Base-by-base conservation (phyloP, 805 yeast genomes). In the Suhomyces canberraensis region DNA sequence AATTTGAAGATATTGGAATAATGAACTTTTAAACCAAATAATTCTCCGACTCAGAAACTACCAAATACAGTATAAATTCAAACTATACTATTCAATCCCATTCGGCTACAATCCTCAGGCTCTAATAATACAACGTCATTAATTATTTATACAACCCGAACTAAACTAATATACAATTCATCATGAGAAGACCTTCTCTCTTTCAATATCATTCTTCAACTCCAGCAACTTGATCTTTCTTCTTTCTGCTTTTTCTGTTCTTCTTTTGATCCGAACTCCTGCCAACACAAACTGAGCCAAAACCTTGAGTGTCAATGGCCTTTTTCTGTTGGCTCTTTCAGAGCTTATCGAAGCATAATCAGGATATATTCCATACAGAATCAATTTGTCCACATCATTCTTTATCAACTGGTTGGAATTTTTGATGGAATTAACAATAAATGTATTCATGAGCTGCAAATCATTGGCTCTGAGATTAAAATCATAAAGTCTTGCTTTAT, bases 401-500 rank as follows among this genome's bases (percentile, higher is more conserved):
- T 50, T 52, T 25, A 63, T 37, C 29, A 43, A 37, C 20, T 48
- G 44, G 25, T 55, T 53, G 8, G 66, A 52, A 36, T 56, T 57
- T 33, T 50, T 52, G 25, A 62, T 50, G 14, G 66, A 47, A 14
- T 54, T 46, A 31, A 56, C 50, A 18, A 59, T 55, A 42, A 51
- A 64, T 2, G 52, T 40, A 41, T 68, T 60, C 66, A 66, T 61
- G 35, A 56, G 33, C 31, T 54, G 52, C 35, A 67, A 49, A 41
- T 66, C 69, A 33, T 63, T 60, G 31, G 59, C 52, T 33, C 48
- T 54, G 36, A 60, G 30, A 33, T 64, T 59, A 35, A 68, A 52
- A 39, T 76, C 78, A 31, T 67, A 66, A 31, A 75, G 56, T 46
- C 69, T 73, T 35, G 77, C 69, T 45, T 60, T 68, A 52, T 68